Evolutionary conservation across 345 rosid genomes (phyloP).

Genomic region (Citrus mangshanensis): DNA sequence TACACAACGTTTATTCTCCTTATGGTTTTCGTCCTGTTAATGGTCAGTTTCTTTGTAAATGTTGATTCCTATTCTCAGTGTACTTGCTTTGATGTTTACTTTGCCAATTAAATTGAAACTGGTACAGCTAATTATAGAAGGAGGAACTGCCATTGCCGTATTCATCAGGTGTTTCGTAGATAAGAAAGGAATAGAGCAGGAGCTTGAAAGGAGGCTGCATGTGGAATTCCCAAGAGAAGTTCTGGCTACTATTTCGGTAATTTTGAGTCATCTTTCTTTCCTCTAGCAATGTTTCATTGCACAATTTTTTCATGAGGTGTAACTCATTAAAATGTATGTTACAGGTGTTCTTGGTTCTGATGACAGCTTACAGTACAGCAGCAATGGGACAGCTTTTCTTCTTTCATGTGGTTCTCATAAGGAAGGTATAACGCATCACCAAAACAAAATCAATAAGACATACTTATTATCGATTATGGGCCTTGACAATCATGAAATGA

Average conservation of each 20-base stretch:
- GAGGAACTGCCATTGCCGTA: conserved; percentile 85
- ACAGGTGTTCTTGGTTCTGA: conserved; percentile 68
- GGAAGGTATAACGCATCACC: conserved; percentile 52
- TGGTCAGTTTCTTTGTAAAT: conserved; percentile 49
- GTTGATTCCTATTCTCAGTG: neutral
- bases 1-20: conserved; percentile 86
- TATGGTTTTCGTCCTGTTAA: conserved; percentile 71
- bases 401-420: conserved; percentile 89
- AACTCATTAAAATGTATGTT: conserved; percentile 15
- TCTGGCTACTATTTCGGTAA: conserved; percentile 85
- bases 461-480: neutral
- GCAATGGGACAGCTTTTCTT: conserved; percentile 97
- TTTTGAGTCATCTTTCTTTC: neutral
- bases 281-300: neutral
- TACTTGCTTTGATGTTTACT: neutral
- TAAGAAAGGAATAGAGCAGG: conserved; percentile 79
- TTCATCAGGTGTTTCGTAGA: conserved; percentile 87
- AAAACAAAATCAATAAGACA: neutral
- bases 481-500: neutral
- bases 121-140: conserved; percentile 78
- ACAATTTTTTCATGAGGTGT: conserved; percentile 4
- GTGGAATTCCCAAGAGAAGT: conserved; percentile 69
- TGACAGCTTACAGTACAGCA: conserved; percentile 84
- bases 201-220: conserved; percentile 52
- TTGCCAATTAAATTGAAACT: conserved; percentile 2